These are phyloP conservation scores for Saccharum hybrid DNA, from an alignment of 202 grass and related monocot species.

Conservation along the genomic window DNA sequence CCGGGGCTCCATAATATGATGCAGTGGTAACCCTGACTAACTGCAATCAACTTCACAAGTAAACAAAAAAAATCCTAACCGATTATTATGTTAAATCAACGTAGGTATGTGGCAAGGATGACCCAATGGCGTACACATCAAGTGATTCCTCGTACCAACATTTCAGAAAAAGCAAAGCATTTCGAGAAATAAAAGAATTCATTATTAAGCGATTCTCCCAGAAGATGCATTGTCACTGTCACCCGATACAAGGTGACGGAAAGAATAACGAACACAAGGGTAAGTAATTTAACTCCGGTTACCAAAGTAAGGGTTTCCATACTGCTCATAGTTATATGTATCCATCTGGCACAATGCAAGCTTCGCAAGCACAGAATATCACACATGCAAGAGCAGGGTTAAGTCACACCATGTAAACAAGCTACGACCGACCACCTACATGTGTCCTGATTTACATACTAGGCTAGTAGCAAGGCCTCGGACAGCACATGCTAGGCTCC, in stretches of 20 bases:
- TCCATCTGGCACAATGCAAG: slow-evolving; percentile 23
- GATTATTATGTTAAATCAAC: neutral
- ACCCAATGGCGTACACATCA: neutral
- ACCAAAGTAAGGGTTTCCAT: slow-evolving; percentile 17
- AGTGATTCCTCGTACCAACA: neutral
- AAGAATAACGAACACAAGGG: neutral
- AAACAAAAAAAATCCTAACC: neutral
- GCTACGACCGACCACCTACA: slow-evolving; percentile 39
- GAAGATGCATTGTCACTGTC: neutral
- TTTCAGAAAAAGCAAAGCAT: neutral
- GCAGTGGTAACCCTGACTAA: neutral
- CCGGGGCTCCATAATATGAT: neutral
- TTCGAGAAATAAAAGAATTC: neutral
- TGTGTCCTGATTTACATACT: slow-evolving; percentile 52
- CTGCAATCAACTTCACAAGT: no score
- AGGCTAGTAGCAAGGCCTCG: slow-evolving; percentile 49
- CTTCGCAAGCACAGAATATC: slow-evolving; percentile 21
- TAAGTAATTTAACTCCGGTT: neutral
- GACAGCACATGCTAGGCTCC: slow-evolving; percentile 42
- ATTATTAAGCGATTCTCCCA: neutral
- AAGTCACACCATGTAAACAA: slow-evolving; percentile 43
- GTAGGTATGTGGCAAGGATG: neutral
- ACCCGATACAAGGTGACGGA: neutral
- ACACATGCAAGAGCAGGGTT: slow-evolving; percentile 32
- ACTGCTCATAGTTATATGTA: slow-evolving; percentile 17